A percentile compares a stretch with the other conserved stretches of the same genome.
Evolutionary conservation across 306 rosid species (phyloP).

Genomic region (Begonia masoniana): DNA sequence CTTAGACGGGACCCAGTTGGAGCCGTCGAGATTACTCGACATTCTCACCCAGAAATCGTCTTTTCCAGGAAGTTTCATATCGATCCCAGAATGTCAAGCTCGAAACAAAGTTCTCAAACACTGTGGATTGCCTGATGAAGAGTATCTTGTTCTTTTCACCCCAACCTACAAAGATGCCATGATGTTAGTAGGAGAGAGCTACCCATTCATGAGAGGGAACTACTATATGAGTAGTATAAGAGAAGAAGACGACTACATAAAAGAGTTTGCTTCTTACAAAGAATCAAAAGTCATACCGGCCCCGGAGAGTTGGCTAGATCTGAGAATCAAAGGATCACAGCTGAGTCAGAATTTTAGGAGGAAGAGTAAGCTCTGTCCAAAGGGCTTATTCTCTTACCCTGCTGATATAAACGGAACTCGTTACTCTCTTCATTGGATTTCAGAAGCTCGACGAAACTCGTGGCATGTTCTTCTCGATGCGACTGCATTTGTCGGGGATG

Average conservation of each 20-base stretch:
- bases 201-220: slow-evolving; percentile 57
- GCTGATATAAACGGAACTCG: slow-evolving; percentile 9
- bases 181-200: slow-evolving; percentile 74
- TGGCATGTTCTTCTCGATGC: slow-evolving; percentile 30
- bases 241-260: slow-evolving; percentile 40
- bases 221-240: slow-evolving; percentile 46
- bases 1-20: slow-evolving; percentile 53
- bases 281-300: slow-evolving; percentile 58
- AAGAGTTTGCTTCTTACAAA: slow-evolving; percentile 52
- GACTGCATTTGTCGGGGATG: slow-evolving; percentile 21
- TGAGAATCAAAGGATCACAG: slow-evolving; percentile 79
- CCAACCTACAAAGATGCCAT: slow-evolving; percentile 55
- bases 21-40: slow-evolving; percentile 68
- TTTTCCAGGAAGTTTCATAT: slow-evolving; percentile 62
- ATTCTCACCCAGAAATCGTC: slow-evolving; percentile 65
- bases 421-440: slow-evolving; percentile 24
- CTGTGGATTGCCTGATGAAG: slow-evolving; percentile 60
- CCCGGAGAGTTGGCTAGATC: slow-evolving; percentile 59
- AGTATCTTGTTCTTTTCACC: slow-evolving; percentile 65
- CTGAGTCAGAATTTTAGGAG: slow-evolving; percentile 63
- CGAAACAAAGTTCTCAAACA: slow-evolving; percentile 60
- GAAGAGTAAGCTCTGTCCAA: slow-evolving; percentile 20
- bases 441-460: slow-evolving; percentile 26
- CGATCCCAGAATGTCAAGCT: slow-evolving; percentile 68
- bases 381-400: slow-evolving; percentile 21